Percentiles rank a stretch among this genome's conserved stretches.
These are phyloP conservation scores for Podospora comata DNA, from an alignment of 495 filamentous ascomycete genomes.

Conservation along the genomic window DNA sequence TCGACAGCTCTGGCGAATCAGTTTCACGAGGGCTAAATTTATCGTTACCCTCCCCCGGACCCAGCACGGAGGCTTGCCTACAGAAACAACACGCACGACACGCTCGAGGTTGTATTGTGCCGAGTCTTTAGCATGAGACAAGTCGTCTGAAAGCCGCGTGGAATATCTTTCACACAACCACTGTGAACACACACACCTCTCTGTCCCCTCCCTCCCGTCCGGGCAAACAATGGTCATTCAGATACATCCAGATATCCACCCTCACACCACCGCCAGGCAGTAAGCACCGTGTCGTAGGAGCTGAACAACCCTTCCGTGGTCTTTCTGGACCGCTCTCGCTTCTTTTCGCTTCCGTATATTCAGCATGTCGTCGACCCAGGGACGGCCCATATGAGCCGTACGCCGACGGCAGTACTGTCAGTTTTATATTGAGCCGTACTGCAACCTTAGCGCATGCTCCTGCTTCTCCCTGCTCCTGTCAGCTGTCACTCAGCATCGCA, in stretches of 20 bases:
- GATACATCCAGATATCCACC: background rate
- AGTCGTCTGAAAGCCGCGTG: slow-evolving; percentile 19
- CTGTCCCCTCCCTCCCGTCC: background rate
- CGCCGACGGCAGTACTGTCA: slow-evolving; percentile 14
- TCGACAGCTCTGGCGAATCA: slow-evolving; percentile 19
- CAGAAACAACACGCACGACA: slow-evolving; percentile 14
- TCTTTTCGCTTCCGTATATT: slow-evolving; percentile 3
- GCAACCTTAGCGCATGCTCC: slow-evolving; percentile 13
- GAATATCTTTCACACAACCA: slow-evolving; percentile 15
- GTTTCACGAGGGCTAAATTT: slow-evolving; percentile 20
- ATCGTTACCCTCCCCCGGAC: slow-evolving; percentile 12
- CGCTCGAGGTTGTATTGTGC: slow-evolving; percentile 19
- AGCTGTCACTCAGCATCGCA: slow-evolving; percentile 11
- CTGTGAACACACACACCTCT: background rate
- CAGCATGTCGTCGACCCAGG: background rate
- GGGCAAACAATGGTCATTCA: background rate
- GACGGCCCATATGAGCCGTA: slow-evolving; percentile 14
- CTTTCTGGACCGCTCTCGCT: slow-evolving; percentile 9
- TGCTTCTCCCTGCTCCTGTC: background rate
- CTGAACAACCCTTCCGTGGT: background rate
- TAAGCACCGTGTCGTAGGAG: background rate
- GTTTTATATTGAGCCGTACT: slow-evolving; percentile 19
- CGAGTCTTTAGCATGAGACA: slow-evolving; percentile 11
- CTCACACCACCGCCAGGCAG: background rate
- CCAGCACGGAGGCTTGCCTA: slow-evolving; percentile 20